Conservation (phyloP, 2,329 filamentous ascomycete genomes). For the Aspergillus costaricaensis region DNA sequence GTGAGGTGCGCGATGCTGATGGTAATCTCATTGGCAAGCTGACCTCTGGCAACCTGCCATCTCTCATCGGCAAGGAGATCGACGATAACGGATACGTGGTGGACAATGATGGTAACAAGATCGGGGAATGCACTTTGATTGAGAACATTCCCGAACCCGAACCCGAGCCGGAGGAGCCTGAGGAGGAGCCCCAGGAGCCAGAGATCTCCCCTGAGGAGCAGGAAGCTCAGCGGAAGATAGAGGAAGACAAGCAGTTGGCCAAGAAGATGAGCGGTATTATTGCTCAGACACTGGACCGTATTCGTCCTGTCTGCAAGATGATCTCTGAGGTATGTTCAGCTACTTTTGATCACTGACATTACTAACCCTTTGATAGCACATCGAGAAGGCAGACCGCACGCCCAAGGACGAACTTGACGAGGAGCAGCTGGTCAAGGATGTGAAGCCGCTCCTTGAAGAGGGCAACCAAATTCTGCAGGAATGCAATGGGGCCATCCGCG, state of each 20-base stretch:
- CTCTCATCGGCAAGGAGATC: conserved; percentile 45
- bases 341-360: conserved; percentile 1
- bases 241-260: conserved; percentile 74
- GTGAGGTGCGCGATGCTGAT: conserved; percentile 49
- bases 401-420: conserved; percentile 88
- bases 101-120: conserved; percentile 63
- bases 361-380: conserved; percentile 54
- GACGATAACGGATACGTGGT: conserved; percentile 57
- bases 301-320: conserved; percentile 82
- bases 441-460: conserved; percentile 87
- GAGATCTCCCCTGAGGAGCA: conserved; percentile 46
- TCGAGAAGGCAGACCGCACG: conserved; percentile 77
- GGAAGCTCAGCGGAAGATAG: conserved; percentile 61
- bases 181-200: conserved; percentile 31
- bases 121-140: conserved; percentile 64
- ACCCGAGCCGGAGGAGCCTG: conserved; percentile 29
- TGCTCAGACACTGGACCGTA: conserved; percentile 76
- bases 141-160: conserved; percentile 54
- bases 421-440: conserved; percentile 80
- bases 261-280: conserved; percentile 72
- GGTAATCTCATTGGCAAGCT: conserved; percentile 50
- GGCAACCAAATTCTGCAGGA: conserved; percentile 79
- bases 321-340: conserved; percentile 68
- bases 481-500: conserved; percentile 82
- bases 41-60: conserved; percentile 47